Conservation (phyloP, 371 early-diverging fungal genomes). For the Thermomucor indicae-seudaticae region DNA sequence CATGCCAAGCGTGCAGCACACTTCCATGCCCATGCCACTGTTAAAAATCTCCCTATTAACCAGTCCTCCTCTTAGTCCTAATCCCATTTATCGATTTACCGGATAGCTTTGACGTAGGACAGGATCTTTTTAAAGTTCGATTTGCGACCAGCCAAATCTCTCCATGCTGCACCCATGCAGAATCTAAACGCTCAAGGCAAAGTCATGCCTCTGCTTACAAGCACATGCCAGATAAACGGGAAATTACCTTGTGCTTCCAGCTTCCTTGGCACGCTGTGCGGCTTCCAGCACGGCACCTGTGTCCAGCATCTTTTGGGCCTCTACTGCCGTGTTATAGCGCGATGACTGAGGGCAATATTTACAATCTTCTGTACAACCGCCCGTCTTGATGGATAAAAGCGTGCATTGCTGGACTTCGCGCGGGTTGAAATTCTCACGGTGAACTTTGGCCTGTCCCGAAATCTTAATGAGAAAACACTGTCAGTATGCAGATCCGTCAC, state of each 20-base stretch:
- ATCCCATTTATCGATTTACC: slow-evolving; percentile 37
- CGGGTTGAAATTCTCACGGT: slow-evolving; percentile 70
- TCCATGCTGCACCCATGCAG: slow-evolving; percentile 88
- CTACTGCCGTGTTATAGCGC: slow-evolving; percentile 66
- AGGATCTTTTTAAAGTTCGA: slow-evolving; percentile 81
- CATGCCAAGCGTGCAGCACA: slow-evolving; percentile 89
- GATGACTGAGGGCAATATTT: slow-evolving; percentile 86
- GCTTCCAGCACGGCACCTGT: slow-evolving; percentile 71
- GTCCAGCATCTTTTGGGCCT: slow-evolving; percentile 72
- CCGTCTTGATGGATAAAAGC: slow-evolving; percentile 82
- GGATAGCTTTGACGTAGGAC: slow-evolving; percentile 74
- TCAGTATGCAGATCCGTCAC: background rate
- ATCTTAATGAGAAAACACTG: background rate
- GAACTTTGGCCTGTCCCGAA: slow-evolving; percentile 62
- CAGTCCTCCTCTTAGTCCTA: background rate
- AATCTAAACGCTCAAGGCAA: slow-evolving; percentile 47
- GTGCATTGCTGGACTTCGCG: slow-evolving; percentile 82
- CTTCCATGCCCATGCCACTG: slow-evolving; percentile 89
- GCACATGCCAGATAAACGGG: no score
- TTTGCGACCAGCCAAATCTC: slow-evolving; percentile 79
- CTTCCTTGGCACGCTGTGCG: slow-evolving; percentile 78
- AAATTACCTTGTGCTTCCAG: slow-evolving; percentile 70
- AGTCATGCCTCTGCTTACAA: no score
- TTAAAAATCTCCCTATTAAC: background rate
- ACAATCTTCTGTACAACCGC: slow-evolving; percentile 87